Evolutionary conservation across 495 filamentous ascomycete species (phyloP).

Genomic region (Jackrogersella minutella): DNA sequence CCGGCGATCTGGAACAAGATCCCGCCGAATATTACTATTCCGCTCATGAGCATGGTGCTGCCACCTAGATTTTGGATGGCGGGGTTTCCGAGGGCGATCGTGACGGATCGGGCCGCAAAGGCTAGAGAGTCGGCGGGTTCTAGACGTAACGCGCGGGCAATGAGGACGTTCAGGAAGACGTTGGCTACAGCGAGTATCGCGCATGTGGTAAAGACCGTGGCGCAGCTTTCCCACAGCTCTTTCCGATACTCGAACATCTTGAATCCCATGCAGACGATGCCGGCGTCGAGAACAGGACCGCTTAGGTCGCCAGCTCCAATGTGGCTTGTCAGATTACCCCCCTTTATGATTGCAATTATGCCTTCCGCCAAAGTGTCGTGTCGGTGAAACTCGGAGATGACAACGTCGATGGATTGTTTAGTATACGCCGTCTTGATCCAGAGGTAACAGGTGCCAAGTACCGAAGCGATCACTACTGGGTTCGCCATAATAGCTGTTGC

Average conservation of each 20-base stretch:
- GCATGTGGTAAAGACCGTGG: constrained; percentile 47
- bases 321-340: constrained; percentile 10
- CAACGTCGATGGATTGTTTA: constrained; percentile 25
- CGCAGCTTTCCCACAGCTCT: constrained; percentile 50
- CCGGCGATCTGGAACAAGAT: constrained; percentile 56
- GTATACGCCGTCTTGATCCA: constrained; percentile 46
- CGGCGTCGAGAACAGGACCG: constrained; percentile 53
- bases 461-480: constrained; percentile 54
- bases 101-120: constrained; percentile 57
- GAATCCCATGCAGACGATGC: constrained; percentile 55
- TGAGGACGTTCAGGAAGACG: constrained; percentile 48
- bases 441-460: constrained; percentile 50
- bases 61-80: constrained; percentile 50
- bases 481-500: constrained; percentile 49
- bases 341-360: constrained; percentile 34
- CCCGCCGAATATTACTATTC: constrained; percentile 56
- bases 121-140: constrained; percentile 45
- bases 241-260: constrained; percentile 58
- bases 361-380: constrained; percentile 47
- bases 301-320: constrained; percentile 56
- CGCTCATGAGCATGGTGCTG: constrained; percentile 52
- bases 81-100: constrained; percentile 46
- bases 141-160: constrained; percentile 48
- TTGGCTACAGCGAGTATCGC: constrained; percentile 44
- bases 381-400: constrained; percentile 48